phyloP scores from a whole-genome alignment of 1,284 basidiomycete genomes.

The Pterulicium gracile region DNA sequence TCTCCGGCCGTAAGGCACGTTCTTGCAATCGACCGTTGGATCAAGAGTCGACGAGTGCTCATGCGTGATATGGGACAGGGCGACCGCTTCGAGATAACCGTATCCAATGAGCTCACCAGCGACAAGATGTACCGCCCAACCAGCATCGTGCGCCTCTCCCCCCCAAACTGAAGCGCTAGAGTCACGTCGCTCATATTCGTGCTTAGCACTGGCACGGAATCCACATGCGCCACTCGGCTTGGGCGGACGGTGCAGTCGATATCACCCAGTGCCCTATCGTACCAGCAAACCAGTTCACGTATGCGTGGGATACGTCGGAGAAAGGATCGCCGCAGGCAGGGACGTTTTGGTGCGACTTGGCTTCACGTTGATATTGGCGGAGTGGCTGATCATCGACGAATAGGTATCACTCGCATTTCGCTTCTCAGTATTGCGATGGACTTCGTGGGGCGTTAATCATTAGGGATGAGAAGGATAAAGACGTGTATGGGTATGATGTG shows the following conservation, averaged over 20 bases:
- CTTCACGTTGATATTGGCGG: no score
- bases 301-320: conserved; percentile 10
- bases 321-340: not conserved
- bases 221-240: conserved; percentile 2
- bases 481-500: conserved; percentile 1
- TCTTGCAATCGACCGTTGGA: no score
- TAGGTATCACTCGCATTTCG: conserved; percentile 12
- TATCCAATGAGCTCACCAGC: conserved; percentile 16
- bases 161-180: no score
- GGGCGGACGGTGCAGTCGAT: conserved; percentile 12
- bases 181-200: not conserved
- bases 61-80: not conserved
- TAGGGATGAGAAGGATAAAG: not conserved
- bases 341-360: not conserved
- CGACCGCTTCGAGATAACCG: conserved; percentile 17
- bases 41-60: no score
- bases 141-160: conserved; percentile 11
- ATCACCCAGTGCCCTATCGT: conserved; percentile 15
- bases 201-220: conserved; percentile 1
- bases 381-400: no score
- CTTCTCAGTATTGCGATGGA: conserved; percentile 10
- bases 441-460: conserved; percentile 4
- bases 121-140: conserved; percentile 18
- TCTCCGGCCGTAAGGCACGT: not conserved
- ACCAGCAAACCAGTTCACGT: conserved; percentile 11